Evolutionary conservation across 140 eudicot genomes (phyloP).

Genomic region (Senecio squalidus): DNA sequence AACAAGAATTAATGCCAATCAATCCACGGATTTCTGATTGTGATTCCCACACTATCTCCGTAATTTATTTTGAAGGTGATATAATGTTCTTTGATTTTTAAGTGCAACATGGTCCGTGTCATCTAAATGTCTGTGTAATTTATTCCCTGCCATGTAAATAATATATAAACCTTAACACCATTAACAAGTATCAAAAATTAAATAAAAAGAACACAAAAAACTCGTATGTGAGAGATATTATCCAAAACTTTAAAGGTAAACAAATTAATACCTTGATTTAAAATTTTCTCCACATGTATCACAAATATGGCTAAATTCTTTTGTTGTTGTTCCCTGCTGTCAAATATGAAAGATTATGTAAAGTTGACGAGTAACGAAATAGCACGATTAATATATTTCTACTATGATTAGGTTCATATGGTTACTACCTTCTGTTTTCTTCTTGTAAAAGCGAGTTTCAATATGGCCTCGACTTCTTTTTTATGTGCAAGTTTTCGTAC

Average conservation of each 20-base stretch:
- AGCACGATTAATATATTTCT: no score
- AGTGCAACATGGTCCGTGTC: constrained; percentile 77
- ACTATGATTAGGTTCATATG: no score
- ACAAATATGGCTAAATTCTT: constrained; percentile 50
- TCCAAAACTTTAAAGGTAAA: no score
- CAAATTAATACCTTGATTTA: constrained; percentile 72
- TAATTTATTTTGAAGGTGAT: no score
- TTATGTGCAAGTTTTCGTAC: constrained; percentile 39
- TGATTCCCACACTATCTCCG: no score
- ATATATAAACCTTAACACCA: constrained; percentile 18
- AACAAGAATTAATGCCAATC: no score
- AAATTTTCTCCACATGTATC: constrained; percentile 84
- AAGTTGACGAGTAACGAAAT: no score
- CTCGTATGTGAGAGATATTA: no score
- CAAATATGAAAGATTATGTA: not conserved
- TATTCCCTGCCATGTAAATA: constrained; percentile 47
- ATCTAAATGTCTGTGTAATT: constrained; percentile 73
- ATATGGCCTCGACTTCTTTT: constrained; percentile 49
- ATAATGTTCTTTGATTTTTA: no score
- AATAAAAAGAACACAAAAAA: not conserved
- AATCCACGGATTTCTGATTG: no score
- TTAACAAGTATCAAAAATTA: not conserved
- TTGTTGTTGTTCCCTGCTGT: constrained; percentile 47
- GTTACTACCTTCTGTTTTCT: constrained; percentile 85
- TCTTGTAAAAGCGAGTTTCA: constrained; percentile 44